A percentile compares a stretch with the other conserved stretches of the same genome.
Conservation (phyloP, 768 basidiomycete species). For the Lactarius tabidus region DNA sequence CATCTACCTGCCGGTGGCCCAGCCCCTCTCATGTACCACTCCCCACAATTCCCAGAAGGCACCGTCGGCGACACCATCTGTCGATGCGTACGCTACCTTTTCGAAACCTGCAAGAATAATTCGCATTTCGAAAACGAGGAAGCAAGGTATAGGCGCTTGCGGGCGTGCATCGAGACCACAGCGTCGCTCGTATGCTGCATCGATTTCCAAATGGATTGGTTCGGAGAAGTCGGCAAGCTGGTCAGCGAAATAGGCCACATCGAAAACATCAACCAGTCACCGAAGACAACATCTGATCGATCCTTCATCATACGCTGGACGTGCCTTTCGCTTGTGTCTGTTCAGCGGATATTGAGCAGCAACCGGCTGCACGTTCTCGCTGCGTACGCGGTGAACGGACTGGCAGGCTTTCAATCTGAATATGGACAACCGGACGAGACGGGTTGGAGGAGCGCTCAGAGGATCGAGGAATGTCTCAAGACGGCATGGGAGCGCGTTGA, state of each 20-base stretch:
- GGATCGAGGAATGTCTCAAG: background rate
- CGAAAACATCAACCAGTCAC: background rate
- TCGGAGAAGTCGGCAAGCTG: background rate
- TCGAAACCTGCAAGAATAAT: constrained; percentile 1
- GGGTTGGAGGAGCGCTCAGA: background rate
- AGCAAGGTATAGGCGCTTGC: background rate
- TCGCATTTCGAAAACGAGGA: background rate
- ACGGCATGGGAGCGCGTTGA: background rate
- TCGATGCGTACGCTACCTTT: background rate
- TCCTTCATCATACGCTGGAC: constrained; percentile 4
- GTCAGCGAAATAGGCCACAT: constrained; percentile 2
- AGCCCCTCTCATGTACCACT: background rate
- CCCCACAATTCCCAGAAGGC: background rate
- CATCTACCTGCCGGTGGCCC: background rate
- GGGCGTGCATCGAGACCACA: background rate
- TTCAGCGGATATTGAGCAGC: background rate
- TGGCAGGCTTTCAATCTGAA: background rate
- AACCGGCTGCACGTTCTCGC: background rate
- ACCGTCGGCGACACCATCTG: background rate
- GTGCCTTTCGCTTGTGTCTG: constrained; percentile 4
- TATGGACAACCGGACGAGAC: background rate
- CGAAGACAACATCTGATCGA: background rate
- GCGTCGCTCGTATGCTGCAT: background rate
- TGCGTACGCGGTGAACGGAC: background rate
- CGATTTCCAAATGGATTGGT: background rate